Base-by-base conservation (phyloP, 2,329 filamentous ascomycete species). In the Ambrosiella cleistominuta region DNA sequence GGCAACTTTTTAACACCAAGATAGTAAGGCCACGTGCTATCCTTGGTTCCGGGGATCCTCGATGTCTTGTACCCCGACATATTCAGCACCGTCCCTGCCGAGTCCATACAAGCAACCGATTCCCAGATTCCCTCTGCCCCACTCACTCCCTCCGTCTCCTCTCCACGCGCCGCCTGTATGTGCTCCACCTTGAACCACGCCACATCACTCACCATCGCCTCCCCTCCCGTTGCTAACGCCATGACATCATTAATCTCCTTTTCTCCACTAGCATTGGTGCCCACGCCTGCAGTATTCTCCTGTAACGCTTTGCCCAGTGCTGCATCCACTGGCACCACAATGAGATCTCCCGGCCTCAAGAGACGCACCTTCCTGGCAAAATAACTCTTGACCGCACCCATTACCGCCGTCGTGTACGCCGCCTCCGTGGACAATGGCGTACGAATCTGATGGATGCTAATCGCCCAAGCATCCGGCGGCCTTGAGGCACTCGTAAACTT, bases 121-220 rank as follows among this genome's bases (percentile, higher is more conserved):
- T 88, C 88, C 93, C 93, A 98, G 7, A 83, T 73, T 56, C 86
- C 83, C 54, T 83, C 79, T 9, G 27, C 2, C 36, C 50, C 13
- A 1, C 79, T 74, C 39, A 81, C 78, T n/a, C 78, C 75, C 7
- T 79, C 74, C 0, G 64, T 62, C 65, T 66, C 74, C 64, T 73
- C 82, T 64, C 66, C 69, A 64, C 72, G 81, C 66, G 73, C 73
- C 5, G 76, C 71, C 58, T 75, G 74, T 56, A 94, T 83, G 60
- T 88, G 85, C 44, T 85, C 85, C 45, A 98, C 85, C 63, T 83
- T 87, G 74, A 96, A 97, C 93, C 93, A 98, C 7, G 88, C 90
- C 17, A 95, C 86, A 37, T 75, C 79, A 68, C 77, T 80, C 38
- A 52, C 53, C 8, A 49, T 35, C 37, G 79, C 76, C 1, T 50